Conservation (phyloP, 768 basidiomycete genomes). For the Suillus paluster region DNA sequence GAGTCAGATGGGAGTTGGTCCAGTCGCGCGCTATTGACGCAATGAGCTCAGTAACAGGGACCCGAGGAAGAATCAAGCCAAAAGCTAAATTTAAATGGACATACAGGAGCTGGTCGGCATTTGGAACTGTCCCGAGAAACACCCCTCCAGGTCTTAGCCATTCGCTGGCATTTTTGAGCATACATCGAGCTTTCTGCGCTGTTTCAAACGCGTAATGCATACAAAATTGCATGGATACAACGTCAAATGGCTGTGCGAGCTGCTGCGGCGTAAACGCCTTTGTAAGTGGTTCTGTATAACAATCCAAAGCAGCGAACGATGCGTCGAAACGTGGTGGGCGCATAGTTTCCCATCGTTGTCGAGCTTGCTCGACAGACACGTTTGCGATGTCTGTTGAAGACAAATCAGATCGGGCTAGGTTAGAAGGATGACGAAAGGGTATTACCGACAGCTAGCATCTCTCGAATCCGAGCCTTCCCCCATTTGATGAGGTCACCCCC, state of each 20-base stretch:
- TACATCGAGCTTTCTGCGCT: slow-evolving; percentile 82
- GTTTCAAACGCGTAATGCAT: slow-evolving; percentile 99
- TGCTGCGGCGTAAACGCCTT: slow-evolving; percentile 66
- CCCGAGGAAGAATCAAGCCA: background rate
- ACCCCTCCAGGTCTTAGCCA: slow-evolving; percentile 83
- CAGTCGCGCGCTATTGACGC: slow-evolving; percentile 62
- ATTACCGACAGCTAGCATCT: slow-evolving; percentile 81
- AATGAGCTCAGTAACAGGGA: background rate
- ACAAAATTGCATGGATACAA: slow-evolving; percentile 98
- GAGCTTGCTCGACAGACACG: slow-evolving; percentile 90
- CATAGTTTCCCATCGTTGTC: slow-evolving; percentile 62
- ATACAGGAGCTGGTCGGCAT: slow-evolving; percentile 82
- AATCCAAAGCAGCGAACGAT: slow-evolving; percentile 85
- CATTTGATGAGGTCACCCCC: slow-evolving; percentile 98
- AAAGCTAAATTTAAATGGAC: slow-evolving; percentile 35
- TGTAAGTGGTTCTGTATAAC: slow-evolving; percentile 76
- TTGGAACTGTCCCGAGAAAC: slow-evolving; percentile 98
- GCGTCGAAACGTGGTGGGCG: slow-evolving; percentile 69
- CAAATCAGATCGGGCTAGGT: slow-evolving; percentile 1
- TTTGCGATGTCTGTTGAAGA: slow-evolving; percentile 76
- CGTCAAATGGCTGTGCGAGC: slow-evolving; percentile 80
- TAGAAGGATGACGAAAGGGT: background rate
- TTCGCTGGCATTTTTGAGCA: slow-evolving; percentile 88
- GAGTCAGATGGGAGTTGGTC: slow-evolving; percentile 67
- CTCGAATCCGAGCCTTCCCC: slow-evolving; percentile 81